Evolutionary conservation across 306 rosid genomes (phyloP).

Genomic region (Boehmeria nivea): DNA sequence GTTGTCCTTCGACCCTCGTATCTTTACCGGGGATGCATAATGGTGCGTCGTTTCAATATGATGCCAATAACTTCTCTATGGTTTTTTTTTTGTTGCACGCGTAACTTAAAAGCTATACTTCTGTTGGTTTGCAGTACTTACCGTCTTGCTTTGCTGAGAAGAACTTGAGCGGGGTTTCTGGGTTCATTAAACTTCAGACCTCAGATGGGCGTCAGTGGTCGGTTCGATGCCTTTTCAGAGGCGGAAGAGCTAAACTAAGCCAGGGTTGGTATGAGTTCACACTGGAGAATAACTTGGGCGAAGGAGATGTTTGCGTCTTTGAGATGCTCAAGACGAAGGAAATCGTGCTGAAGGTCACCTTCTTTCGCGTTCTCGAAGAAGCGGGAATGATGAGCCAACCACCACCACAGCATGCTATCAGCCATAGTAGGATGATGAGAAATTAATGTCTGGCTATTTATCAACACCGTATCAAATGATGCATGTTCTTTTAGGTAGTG

Average conservation of each 20-base stretch:
- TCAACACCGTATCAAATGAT: slow-evolving; percentile 29
- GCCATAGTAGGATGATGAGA: slow-evolving; percentile 43
- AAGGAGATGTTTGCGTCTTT: slow-evolving; percentile 95
- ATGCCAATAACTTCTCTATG: slow-evolving; percentile 6
- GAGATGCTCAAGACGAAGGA: slow-evolving; percentile 65
- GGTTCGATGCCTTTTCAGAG: slow-evolving; percentile 80
- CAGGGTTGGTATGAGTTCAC: slow-evolving; percentile 96
- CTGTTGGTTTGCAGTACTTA: slow-evolving; percentile 53
- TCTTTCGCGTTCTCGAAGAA: slow-evolving; percentile 59
- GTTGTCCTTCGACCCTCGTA: slow-evolving; percentile 96
- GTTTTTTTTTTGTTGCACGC: slow-evolving; percentile 4
- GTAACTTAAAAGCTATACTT: slow-evolving; percentile 3
- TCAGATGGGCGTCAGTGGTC: slow-evolving; percentile 82
- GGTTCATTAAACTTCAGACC: slow-evolving; percentile 85
- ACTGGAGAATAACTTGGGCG: slow-evolving; percentile 75
- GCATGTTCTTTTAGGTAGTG: slow-evolving; percentile 29
- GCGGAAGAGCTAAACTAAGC: slow-evolving; percentile 91
- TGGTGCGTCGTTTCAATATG: slow-evolving; percentile 52
- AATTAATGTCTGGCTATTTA: slow-evolving; percentile 29
- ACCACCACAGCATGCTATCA: slow-evolving; percentile 31
- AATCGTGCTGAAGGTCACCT: slow-evolving; percentile 70
- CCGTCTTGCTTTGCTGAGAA: slow-evolving; percentile 99
- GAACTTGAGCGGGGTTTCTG: slow-evolving; percentile 77
- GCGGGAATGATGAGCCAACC: slow-evolving; percentile 41
- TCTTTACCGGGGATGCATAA: slow-evolving; percentile 91